These are phyloP conservation scores for Cladophialophora bantiana DNA, from an alignment of 2,329 filamentous ascomycete genomes.

Conservation along the genomic window DNA sequence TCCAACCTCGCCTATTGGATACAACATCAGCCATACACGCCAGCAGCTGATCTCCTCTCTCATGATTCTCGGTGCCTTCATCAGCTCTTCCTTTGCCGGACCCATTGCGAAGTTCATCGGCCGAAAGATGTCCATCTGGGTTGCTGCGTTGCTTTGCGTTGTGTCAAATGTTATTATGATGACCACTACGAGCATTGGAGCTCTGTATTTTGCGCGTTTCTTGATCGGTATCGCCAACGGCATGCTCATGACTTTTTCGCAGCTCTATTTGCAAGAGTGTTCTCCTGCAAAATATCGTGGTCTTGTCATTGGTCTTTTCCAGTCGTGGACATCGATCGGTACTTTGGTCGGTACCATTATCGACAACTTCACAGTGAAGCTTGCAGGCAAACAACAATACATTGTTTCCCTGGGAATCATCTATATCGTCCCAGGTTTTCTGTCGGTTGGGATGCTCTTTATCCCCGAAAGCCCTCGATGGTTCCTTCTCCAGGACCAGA, in stretches of 20 bases:
- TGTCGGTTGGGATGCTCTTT: conserved; percentile 43
- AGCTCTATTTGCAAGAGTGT: conserved; percentile 60
- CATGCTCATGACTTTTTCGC: conserved; percentile 64
- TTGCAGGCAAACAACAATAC: conserved; percentile 47
- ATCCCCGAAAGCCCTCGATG: conserved; percentile 47
- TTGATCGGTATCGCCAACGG: conserved; percentile 65
- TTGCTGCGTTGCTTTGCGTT: conserved; percentile 58
- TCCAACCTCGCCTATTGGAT: conserved; percentile 42
- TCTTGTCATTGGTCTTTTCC: conserved; percentile 57
- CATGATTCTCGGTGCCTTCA: conserved; percentile 56
- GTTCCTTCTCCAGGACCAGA: conserved; percentile 42
- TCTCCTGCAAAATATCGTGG: conserved; percentile 60
- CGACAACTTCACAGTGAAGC: conserved; percentile 54
- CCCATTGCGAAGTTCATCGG: conserved; percentile 52
- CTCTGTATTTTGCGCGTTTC: conserved; percentile 62
- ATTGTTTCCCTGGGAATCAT: conserved; percentile 47
- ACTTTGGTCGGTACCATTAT: conserved; percentile 55
- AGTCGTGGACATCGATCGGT: conserved; percentile 57
- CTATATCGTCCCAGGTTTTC: conserved; percentile 43
- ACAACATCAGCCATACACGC: conserved; percentile 48
- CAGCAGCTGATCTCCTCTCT: conserved; percentile 56
- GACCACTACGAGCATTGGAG: conserved; percentile 60
- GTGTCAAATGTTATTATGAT: conserved; percentile 66
- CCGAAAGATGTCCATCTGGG: conserved; percentile 54
- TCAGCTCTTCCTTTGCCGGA: conserved; percentile 48